Evolutionary conservation across 495 filamentous ascomycete genomes (phyloP).

Genomic region (Amniculicola lignicola): DNA sequence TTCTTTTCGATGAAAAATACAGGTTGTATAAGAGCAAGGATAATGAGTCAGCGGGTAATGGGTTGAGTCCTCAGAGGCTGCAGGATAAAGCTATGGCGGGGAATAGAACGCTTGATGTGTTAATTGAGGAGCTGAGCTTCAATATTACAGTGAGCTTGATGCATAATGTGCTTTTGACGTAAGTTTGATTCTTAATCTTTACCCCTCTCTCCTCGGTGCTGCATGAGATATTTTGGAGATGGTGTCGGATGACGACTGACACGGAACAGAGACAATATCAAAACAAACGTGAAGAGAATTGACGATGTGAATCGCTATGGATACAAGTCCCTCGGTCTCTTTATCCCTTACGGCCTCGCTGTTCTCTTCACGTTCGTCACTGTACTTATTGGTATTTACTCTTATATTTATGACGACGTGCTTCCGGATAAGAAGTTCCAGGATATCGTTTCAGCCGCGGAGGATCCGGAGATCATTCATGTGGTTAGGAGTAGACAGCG

Average conservation of each 20-base stretch:
- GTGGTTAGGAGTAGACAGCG: constrained; percentile 6
- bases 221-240: background rate
- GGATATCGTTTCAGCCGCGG: constrained; percentile 8
- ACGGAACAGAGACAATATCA: background rate
- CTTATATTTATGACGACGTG: constrained; percentile 6
- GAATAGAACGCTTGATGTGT: constrained; percentile 16
- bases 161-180: constrained; percentile 7
- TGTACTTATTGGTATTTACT: constrained; percentile 3
- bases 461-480: constrained; percentile 12
- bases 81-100: constrained; percentile 10
- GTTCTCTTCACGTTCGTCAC: constrained; percentile 5
- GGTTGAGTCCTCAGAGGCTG: too few relatives aligned
- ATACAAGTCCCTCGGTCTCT: constrained; percentile 13
- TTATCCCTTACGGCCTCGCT: constrained; percentile 13
- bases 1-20: constrained; percentile 9
- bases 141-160: constrained; percentile 17
- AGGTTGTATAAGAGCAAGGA: constrained; percentile 5
- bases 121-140: constrained; percentile 23
- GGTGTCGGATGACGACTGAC: background rate
- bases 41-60: background rate
- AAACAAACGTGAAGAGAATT: background rate
- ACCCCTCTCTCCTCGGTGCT: background rate
- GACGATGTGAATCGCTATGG: constrained; percentile 13
- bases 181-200: background rate
- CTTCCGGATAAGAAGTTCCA: constrained; percentile 14